Evolutionary conservation across 139 green algal genomes (phyloP), one percentile per base, ranked within the genome.

Genomic region (Chlorella sp.): DNA sequence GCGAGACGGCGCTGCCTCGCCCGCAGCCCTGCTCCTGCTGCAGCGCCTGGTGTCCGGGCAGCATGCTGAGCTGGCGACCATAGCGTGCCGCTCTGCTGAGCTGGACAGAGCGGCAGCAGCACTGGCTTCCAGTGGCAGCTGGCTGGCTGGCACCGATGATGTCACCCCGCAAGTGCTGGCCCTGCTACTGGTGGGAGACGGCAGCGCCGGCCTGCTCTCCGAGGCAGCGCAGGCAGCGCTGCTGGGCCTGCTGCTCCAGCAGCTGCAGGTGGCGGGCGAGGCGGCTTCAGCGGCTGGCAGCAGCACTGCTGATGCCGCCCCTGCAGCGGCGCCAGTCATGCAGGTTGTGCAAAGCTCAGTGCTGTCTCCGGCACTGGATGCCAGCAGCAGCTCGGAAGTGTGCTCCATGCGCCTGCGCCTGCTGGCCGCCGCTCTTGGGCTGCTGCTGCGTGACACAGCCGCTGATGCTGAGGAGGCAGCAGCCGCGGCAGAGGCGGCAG

Each of bases 71-170:
- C 80, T 85, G 4, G 28, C 67, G 0, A 38, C 70, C 1, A 70
- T 26, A 34, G 81, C 25, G 5, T 36, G 21, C 47, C 47, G 28
- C 7, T 57, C 67, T 12, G 44, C n/a, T 3, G 80, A 71, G 44
- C 80, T 85, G 21, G 80, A 85, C 65, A 36, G 17, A 23, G 67
- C 69, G 13, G 67, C 80, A 68, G 65, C 65, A 28, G 25, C 64
- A 11, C 32, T 69, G 1, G 76, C 25, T 18, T 0, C 20, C 36
- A 9, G 36, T 9, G 28, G 26, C 60, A 3, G 1, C 36, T 55
- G 74, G 32, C 78, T 78, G 75, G 32, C 23, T 6, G 30, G 32
- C 13, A 20, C 16, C 15, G 47, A 69, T 9, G 26, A 2, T 0
- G 2, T 44, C 17, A 68, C 34, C 0, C 30, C 80, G 0, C 30